Percentiles rank a stretch among this genome's conserved stretches.
phyloP scores from a whole-genome alignment of 2,329 filamentous ascomycete species.

The Coniochaeta hoffmannii region DNA sequence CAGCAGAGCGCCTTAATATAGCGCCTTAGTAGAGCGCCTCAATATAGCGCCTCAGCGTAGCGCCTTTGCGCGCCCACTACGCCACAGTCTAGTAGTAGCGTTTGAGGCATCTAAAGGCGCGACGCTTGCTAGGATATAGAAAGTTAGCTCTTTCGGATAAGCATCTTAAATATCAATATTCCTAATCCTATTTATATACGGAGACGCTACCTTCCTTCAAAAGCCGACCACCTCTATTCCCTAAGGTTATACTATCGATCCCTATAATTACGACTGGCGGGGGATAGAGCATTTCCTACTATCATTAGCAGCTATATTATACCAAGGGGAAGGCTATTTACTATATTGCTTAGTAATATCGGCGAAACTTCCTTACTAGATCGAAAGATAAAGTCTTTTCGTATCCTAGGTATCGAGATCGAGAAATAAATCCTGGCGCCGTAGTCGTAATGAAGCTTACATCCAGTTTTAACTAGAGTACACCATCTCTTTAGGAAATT shows the following conservation, averaged over 20 bases:
- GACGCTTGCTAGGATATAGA: too few relatives aligned
- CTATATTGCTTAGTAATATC: slow-evolving; percentile 4
- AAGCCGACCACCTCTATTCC: background rate
- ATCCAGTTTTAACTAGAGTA: slow-evolving; percentile 6
- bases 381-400: slow-evolving; percentile 7
- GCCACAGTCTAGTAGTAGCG: too few relatives aligned
- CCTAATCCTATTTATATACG: too few relatives aligned
- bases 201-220: too few relatives aligned
- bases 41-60: too few relatives aligned
- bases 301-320: slow-evolving; percentile 6
- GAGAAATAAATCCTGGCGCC: slow-evolving; percentile 9
- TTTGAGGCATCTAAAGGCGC: too few relatives aligned
- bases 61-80: too few relatives aligned
- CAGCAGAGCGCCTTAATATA: too few relatives aligned
- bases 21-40: too few relatives aligned
- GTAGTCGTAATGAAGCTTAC: slow-evolving; percentile 6
- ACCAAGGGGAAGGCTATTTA: slow-evolving; percentile 5
- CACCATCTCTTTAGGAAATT: slow-evolving; percentile 8
- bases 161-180: too few relatives aligned
- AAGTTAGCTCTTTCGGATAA: too few relatives aligned
- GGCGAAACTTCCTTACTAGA: slow-evolving; percentile 6
- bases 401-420: slow-evolving; percentile 6
- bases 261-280: slow-evolving; percentile 3
- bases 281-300: slow-evolving; percentile 8
- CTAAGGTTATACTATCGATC: too few relatives aligned